Percentiles rank a stretch among this genome's conserved stretches.
These are phyloP conservation scores for Leucosporidium yakuticum DNA, from an alignment of 768 basidiomycete genomes.

Conservation along the genomic window DNA sequence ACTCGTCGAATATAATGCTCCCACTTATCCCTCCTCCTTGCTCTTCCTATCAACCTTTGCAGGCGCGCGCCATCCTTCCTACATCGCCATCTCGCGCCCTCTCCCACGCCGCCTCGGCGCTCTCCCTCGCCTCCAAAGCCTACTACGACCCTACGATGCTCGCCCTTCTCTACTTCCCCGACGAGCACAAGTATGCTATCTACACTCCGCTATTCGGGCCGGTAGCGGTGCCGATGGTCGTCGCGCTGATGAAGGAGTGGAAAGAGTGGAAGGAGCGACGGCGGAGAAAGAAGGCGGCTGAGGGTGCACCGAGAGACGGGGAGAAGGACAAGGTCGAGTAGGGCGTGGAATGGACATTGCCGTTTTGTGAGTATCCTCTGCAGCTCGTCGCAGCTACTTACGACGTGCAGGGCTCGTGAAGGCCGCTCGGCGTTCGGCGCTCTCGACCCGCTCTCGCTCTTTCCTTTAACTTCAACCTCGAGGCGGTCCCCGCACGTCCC, in stretches of 20 bases:
- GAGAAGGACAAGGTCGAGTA: conserved; percentile 5
- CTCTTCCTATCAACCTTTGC: not conserved
- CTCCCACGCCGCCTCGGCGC: conserved; percentile 57
- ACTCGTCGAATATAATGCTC: not conserved
- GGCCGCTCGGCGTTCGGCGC: no score
- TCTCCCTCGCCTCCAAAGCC: conserved; percentile 67
- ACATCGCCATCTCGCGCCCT: conserved; percentile 45
- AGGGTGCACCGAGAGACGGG: not conserved
- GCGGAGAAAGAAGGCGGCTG: not conserved
- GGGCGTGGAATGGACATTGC: not conserved
- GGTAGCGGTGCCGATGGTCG: conserved; percentile 71
- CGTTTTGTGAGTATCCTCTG: not conserved
- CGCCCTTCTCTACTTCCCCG: conserved; percentile 90
- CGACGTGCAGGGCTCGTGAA: no score
- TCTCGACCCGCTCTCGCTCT: no score
- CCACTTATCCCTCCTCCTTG: not conserved
- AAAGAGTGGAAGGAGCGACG: conserved; percentile 11
- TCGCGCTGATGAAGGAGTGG: conserved; percentile 59
- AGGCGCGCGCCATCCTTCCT: not conserved
- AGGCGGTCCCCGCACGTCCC: no score
- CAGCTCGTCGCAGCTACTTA: no score
- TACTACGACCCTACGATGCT: conserved; percentile 98
- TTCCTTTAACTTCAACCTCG: no score
- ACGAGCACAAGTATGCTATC: conserved; percentile 95
- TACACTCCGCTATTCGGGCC: conserved; percentile 94